Evolutionary conservation across 441 rosid genomes (phyloP).

Genomic region (Erysimum cheiri): DNA sequence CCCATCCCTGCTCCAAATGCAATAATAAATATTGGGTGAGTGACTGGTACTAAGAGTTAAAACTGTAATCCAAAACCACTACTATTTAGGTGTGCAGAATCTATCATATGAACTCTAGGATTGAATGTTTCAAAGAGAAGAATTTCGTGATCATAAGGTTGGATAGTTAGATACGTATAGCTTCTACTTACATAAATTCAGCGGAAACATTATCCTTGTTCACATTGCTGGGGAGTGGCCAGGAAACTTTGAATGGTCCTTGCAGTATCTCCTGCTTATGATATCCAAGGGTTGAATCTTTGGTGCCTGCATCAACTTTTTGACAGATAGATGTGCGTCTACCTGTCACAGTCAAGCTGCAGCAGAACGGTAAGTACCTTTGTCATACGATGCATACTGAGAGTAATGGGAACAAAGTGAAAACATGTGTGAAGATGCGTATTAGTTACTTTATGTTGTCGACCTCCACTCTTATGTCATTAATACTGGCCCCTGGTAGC

Average conservation of each 20-base stretch:
- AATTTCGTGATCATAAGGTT: neutral
- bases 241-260: conserved; percentile 65
- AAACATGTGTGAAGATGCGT: neutral
- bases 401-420: conserved; percentile 7
- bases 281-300: conserved; percentile 47
- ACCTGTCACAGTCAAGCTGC: conserved; percentile 69
- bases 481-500: conserved; percentile 73
- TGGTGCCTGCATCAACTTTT: conserved; percentile 39
- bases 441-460: conserved; percentile 56
- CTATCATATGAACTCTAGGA: neutral
- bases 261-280: conserved; percentile 61
- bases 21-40: no score
- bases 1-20: no score
- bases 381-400: conserved; percentile 11
- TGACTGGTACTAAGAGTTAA: neutral
- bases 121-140: neutral
- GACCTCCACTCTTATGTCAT: conserved; percentile 80
- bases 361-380: conserved; percentile 24
- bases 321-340: conserved; percentile 48
- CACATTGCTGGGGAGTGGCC: conserved; percentile 70
- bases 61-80: conserved; percentile 19
- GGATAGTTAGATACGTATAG: conserved; percentile 27
- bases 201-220: conserved; percentile 67
- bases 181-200: conserved; percentile 67
- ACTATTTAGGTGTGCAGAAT: neutral